Evolutionary conservation across 805 yeast species (phyloP).

Genomic region (Suhomyces sp.): DNA sequence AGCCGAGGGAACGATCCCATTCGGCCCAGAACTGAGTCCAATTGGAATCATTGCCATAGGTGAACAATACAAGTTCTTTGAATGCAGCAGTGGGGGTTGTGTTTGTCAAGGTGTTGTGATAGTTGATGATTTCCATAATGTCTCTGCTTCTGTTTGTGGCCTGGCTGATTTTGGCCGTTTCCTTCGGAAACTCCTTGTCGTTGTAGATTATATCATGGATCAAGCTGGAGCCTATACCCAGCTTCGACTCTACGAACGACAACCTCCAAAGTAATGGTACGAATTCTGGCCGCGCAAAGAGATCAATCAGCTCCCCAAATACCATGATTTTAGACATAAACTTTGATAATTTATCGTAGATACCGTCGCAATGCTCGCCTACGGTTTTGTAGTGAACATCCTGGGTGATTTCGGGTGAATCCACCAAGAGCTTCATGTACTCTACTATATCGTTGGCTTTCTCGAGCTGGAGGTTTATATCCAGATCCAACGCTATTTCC

Average conservation of each 20-base stretch:
- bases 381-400: constrained; percentile 3
- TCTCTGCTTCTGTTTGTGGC: constrained; percentile 32
- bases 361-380: constrained; percentile 15
- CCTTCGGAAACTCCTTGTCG: constrained; percentile 6
- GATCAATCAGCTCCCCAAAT: constrained; percentile 22
- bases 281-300: constrained; percentile 25
- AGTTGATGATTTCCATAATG: constrained; percentile 22
- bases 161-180: constrained; percentile 5
- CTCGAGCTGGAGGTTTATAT: constrained; percentile 12
- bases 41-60: constrained; percentile 37
- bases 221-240: constrained; percentile 20
- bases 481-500: constrained; percentile 7
- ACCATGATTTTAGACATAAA: constrained; percentile 24
- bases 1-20: constrained; percentile 28
- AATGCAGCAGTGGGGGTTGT: constrained; percentile 17
- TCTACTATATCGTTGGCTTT: constrained; percentile 27
- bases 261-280: constrained; percentile 36
- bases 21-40: constrained; percentile 39
- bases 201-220: constrained; percentile 25
- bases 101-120: constrained; percentile 14
- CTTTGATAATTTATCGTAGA: constrained; percentile 23
- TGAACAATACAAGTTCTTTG: constrained; percentile 32
- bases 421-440: constrained; percentile 33
- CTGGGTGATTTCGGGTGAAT: constrained; percentile 23
- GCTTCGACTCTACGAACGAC: constrained; percentile 14